Base-by-base conservation (phyloP, 78 protist genomes). In the Dictyostelium citrinum region DNA sequence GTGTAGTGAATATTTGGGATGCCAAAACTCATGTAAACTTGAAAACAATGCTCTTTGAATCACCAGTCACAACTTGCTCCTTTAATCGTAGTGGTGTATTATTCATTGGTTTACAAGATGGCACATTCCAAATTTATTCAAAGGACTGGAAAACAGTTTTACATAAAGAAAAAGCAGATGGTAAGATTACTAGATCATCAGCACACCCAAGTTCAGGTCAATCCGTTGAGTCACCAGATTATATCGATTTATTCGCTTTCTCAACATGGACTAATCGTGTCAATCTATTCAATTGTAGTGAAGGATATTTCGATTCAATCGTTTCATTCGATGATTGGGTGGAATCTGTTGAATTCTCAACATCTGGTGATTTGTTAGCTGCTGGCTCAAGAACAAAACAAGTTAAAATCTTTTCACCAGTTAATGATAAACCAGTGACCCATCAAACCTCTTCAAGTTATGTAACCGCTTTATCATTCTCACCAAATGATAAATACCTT, bases 1-100 rank as follows among this genome's bases (percentile, higher is more conserved):
- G n/a, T 24, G 17, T 17, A 2, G 1, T 90, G n/a, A 60, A 88
- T 22, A 49, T 90, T 33, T 94, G 90, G 94, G 90, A 94, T 9
- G 43, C 81, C 0, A 75, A 39, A 22, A 75, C 60, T 7, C 46
- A 31, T 55, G 35, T 20, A 8, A 83, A 58, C 31, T 37, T 70
- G 17, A 80, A 79, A 71, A 78, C 96, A 60, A 11, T 64, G 1
- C 6, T 17, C 2, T 29, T 64, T 6, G 45, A 41, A 5, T 29
- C 55, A 7, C 81, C 77, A 71, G 84, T 45, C n/a, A 81, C 85
- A 14, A 29, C 93, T 1, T 55, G 67, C 16, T 20, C 84, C 1
- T 84, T 78, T 22, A 20, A 83, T 37, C 64, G n/a, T 37, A 16
- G 31, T 11, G 96, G 85, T 12, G 0, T 39, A 12, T 29, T 92